Percentiles rank a stretch among this genome's conserved stretches.
Evolutionary conservation across 805 yeast genomes (phyloP).

Genomic region (Yamadazyma tumulicola): DNA sequence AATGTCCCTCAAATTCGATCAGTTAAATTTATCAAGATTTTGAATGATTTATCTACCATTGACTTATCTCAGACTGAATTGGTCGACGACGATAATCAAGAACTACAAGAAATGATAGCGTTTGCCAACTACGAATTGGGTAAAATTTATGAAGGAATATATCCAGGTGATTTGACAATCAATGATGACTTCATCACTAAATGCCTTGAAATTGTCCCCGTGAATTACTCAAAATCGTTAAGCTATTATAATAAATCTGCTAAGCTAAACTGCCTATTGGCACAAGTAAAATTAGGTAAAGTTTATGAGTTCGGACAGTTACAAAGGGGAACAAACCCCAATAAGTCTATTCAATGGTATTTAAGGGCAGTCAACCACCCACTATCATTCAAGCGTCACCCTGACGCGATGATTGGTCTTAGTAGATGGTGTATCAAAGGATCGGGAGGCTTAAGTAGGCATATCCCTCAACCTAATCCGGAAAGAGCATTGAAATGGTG

Average conservation of each 20-base stretch:
- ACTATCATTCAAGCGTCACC: slow-evolving; percentile 35
- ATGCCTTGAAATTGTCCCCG: slow-evolving; percentile 36
- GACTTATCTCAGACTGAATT: slow-evolving; percentile 32
- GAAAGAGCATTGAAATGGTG: slow-evolving; percentile 41
- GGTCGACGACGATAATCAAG: slow-evolving; percentile 37
- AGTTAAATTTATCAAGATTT: slow-evolving; percentile 30
- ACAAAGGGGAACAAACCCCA: slow-evolving; percentile 35
- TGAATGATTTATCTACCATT: slow-evolving; percentile 34
- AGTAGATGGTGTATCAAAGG: slow-evolving; percentile 40
- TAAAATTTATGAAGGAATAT: slow-evolving; percentile 41
- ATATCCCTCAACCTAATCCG: slow-evolving; percentile 34
- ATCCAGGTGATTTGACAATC: slow-evolving; percentile 38
- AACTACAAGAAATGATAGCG: slow-evolving; percentile 39
- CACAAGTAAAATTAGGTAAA: slow-evolving; percentile 40
- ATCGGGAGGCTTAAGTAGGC: slow-evolving; percentile 29
- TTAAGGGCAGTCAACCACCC: slow-evolving; percentile 40
- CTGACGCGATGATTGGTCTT: slow-evolving; percentile 45
- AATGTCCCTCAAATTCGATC: slow-evolving; percentile 33
- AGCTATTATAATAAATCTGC: slow-evolving; percentile 41
- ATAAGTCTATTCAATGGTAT: slow-evolving; percentile 44
- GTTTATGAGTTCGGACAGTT: slow-evolving; percentile 43
- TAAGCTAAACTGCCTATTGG: slow-evolving; percentile 34
- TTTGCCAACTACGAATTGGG: slow-evolving; percentile 41
- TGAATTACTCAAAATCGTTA: slow-evolving; percentile 40
- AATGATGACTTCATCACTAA: slow-evolving; percentile 34